Evolutionary conservation across 306 rosid genomes (phyloP).

Genomic region (Lupinus albus): DNA sequence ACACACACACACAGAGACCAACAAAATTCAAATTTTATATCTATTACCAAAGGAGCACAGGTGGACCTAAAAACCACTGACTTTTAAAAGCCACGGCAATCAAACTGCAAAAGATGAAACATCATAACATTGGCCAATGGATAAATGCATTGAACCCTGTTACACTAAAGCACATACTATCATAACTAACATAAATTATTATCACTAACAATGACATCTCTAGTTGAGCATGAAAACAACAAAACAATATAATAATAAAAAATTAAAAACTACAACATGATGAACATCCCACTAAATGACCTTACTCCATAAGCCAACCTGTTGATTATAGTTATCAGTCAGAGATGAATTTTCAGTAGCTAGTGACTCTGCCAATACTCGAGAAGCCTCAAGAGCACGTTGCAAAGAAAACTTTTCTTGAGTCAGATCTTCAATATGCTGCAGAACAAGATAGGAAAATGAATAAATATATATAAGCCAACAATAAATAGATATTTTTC

Average conservation of each 20-base stretch:
- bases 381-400: slow-evolving; percentile 86
- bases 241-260: slow-evolving; percentile 12
- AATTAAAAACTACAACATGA: slow-evolving; percentile 15
- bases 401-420: slow-evolving; percentile 90
- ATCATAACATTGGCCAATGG: too few relatives aligned
- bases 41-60: too few relatives aligned
- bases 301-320: slow-evolving; percentile 57
- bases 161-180: neutral
- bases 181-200: slow-evolving; percentile 13
- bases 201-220: neutral
- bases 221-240: slow-evolving; percentile 31
- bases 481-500: neutral
- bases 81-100: neutral
- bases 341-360: slow-evolving; percentile 96
- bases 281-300: slow-evolving; percentile 27
- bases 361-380: slow-evolving; percentile 75
- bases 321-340: slow-evolving; percentile 87
- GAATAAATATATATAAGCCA: neutral
- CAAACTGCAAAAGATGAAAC: neutral
- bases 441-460: slow-evolving; percentile 36
- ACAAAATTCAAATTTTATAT: too few relatives aligned
- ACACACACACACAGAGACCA: too few relatives aligned
- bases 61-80: too few relatives aligned
- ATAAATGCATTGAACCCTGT: too few relatives aligned
- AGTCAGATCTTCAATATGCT: slow-evolving; percentile 98